Evolutionary conservation across 1,139 yeast genomes (phyloP).

Genomic region (Magnusiomyces sp.): DNA sequence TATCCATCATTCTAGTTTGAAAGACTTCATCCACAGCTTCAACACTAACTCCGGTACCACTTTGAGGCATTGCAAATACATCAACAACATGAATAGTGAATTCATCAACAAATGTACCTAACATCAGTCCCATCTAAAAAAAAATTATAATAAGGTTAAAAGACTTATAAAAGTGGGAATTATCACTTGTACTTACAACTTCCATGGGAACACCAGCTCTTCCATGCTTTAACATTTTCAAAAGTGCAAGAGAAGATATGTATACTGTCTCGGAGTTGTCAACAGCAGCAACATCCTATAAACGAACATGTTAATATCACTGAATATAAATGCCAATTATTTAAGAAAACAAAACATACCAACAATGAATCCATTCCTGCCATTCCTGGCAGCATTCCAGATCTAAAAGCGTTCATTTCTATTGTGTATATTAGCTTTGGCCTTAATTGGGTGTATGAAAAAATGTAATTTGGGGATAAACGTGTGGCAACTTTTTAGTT

Average conservation of each 20-base stretch:
- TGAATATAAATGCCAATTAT: neutral
- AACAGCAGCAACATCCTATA: slow-evolving; percentile 67
- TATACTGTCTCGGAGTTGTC: slow-evolving; percentile 96
- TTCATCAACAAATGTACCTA: slow-evolving; percentile 96
- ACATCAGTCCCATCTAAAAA: slow-evolving; percentile 82
- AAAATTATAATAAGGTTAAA: neutral
- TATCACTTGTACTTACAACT: slow-evolving; percentile 49
- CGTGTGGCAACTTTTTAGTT: no score
- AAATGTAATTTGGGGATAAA: no score
- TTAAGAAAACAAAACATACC: neutral
- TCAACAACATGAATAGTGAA: slow-evolving; percentile 95
- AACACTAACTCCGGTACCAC: slow-evolving; percentile 85
- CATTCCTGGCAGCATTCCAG: slow-evolving; percentile 1
- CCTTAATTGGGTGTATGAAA: no score
- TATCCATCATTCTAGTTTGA: slow-evolving; percentile 99
- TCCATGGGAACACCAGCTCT: slow-evolving; percentile 99
- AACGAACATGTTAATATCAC: neutral
- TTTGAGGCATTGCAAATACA: slow-evolving; percentile 98
- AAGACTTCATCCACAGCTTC: slow-evolving; percentile 99
- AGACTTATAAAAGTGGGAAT: neutral
- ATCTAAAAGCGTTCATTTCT: neutral
- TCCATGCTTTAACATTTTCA: slow-evolving; percentile 96
- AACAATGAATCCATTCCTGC: slow-evolving; percentile 1
- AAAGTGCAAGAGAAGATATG: slow-evolving; percentile 86
- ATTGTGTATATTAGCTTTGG: no score